phyloP scores from a whole-genome alignment of 805 yeast species.

The Kodamaea neixiangensis region DNA sequence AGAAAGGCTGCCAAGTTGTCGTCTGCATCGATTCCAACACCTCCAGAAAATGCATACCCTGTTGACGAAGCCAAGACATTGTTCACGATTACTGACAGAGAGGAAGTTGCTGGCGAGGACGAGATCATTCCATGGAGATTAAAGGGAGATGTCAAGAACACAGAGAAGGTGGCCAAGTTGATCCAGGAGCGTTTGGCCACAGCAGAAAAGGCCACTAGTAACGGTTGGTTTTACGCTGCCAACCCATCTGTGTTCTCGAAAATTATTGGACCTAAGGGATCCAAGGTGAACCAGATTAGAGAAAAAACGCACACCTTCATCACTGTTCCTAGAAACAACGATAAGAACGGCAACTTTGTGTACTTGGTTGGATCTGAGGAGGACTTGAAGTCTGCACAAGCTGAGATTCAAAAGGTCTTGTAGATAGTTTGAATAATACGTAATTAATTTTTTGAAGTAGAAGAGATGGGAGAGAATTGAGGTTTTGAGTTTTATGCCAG shows the following conservation, averaged over 20 bases:
- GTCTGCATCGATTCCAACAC: slow-evolving; percentile 42
- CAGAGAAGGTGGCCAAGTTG: slow-evolving; percentile 52
- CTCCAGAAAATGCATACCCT: slow-evolving; percentile 50
- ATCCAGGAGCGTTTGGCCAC: slow-evolving; percentile 52
- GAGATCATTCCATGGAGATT: slow-evolving; percentile 66
- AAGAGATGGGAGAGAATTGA: no score
- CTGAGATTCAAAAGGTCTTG: slow-evolving; percentile 14
- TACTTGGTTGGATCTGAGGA: slow-evolving; percentile 61
- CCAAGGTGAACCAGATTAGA: slow-evolving; percentile 63
- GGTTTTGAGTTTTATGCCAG: no score
- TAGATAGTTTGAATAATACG: neutral
- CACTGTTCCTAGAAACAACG: slow-evolving; percentile 61
- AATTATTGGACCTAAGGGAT: slow-evolving; percentile 78
- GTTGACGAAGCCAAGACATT: slow-evolving; percentile 40
- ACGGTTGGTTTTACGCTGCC: slow-evolving; percentile 65
- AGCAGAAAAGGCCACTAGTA: slow-evolving; percentile 46
- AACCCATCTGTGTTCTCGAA: slow-evolving; percentile 55
- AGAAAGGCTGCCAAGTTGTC: slow-evolving; percentile 54
- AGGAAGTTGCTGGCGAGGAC: slow-evolving; percentile 18
- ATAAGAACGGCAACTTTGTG: slow-evolving; percentile 53
- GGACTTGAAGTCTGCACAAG: slow-evolving; percentile 43
- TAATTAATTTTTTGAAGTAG: neutral
- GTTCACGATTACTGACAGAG: slow-evolving; percentile 47
- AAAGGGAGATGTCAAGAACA: slow-evolving; percentile 55
- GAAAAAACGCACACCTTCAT: slow-evolving; percentile 57